These are phyloP conservation scores for Aspergillus hortae DNA, from an alignment of 2,329 filamentous ascomycete genomes.

Conservation along the genomic window DNA sequence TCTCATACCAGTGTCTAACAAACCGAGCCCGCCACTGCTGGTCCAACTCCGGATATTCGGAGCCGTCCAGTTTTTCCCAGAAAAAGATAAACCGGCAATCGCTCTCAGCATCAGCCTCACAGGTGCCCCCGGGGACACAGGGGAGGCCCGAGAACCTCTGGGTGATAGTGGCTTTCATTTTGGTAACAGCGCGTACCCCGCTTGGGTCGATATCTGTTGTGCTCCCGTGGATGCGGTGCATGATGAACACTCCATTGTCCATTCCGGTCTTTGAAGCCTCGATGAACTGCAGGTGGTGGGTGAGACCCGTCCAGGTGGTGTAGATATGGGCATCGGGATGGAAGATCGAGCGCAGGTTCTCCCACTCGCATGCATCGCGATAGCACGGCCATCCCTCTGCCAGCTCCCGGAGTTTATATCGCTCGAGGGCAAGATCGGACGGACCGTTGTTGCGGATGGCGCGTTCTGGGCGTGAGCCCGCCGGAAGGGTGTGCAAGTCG, in stretches of 20 bases:
- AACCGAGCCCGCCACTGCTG: conserved; percentile 44
- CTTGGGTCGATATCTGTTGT: conserved; percentile 42
- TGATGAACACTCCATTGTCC: conserved; percentile 52
- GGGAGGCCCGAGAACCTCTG: conserved; percentile 39
- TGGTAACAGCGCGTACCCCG: conserved; percentile 43
- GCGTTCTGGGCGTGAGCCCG: conserved; percentile 33
- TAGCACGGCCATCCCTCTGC: conserved; percentile 51
- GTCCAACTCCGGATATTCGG: conserved; percentile 4
- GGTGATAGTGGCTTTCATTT: conserved; percentile 52
- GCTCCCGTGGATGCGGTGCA: conserved; percentile 50
- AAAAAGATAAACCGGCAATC: conserved; percentile 49
- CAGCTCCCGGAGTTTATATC: conserved; percentile 47
- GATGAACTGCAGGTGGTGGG: conserved; percentile 45
- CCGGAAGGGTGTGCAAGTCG: conserved; percentile 35
- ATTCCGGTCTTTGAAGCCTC: conserved; percentile 50
- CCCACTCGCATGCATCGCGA: conserved; percentile 51
- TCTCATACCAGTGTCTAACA: conserved; percentile 52
- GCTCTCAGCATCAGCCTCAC: conserved; percentile 45
- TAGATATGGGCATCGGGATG: conserved; percentile 48
- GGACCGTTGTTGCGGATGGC: conserved; percentile 49
- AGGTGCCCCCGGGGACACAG: conserved; percentile 28
- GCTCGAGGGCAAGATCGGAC: conserved; percentile 41
- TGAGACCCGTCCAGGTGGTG: conserved; percentile 50
- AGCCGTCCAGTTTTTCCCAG: conserved; percentile 36
- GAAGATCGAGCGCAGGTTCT: conserved; percentile 51